Evolutionary conservation across 768 basidiomycete genomes (phyloP).

Genomic region (Lentinula aciculospora): DNA sequence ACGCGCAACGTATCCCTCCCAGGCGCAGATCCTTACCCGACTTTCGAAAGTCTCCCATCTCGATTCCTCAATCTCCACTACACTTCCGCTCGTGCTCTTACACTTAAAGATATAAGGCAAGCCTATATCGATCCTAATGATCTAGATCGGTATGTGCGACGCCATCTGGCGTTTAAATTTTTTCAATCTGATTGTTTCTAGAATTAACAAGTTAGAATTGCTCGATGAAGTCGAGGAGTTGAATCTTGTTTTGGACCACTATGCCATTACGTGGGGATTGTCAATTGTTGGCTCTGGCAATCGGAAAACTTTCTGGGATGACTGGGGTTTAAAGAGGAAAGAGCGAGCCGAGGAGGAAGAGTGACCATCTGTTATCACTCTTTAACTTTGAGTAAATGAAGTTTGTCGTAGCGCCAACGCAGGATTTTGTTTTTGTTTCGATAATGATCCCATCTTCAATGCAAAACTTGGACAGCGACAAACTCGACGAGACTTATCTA

Average conservation of each 20-base stretch:
- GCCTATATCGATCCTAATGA: slow-evolving; percentile 43
- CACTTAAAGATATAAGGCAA: slow-evolving; percentile 64
- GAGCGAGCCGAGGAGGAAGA: neutral
- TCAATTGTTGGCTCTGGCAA: slow-evolving; percentile 11
- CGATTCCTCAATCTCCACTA: slow-evolving; percentile 63
- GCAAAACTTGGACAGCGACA: neutral
- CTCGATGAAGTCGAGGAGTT: slow-evolving; percentile 95
- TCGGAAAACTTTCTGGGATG: slow-evolving; percentile 19
- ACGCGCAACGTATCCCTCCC: slow-evolving; percentile 68
- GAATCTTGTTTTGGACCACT: slow-evolving; percentile 83
- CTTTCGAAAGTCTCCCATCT: slow-evolving; percentile 22
- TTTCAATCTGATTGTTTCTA: slow-evolving; percentile 21
- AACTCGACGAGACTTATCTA: neutral
- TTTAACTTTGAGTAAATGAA: too few species aligned
- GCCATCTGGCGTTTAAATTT: neutral
- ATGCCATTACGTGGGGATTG: slow-evolving; percentile 78
- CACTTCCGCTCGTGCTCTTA: slow-evolving; percentile 46
- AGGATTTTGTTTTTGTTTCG: too few species aligned
- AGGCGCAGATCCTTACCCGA: slow-evolving; percentile 61
- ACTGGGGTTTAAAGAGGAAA: slow-evolving; percentile 28
- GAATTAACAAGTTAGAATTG: slow-evolving; percentile 77
- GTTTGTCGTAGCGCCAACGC: too few species aligned
- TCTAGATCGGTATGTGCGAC: slow-evolving; percentile 46
- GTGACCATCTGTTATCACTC: neutral
- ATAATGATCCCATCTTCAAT: too few species aligned